These are phyloP conservation scores for Xylogone sp. DNA, from an alignment of 2,329 filamentous ascomycete species.

Conservation along the genomic window DNA sequence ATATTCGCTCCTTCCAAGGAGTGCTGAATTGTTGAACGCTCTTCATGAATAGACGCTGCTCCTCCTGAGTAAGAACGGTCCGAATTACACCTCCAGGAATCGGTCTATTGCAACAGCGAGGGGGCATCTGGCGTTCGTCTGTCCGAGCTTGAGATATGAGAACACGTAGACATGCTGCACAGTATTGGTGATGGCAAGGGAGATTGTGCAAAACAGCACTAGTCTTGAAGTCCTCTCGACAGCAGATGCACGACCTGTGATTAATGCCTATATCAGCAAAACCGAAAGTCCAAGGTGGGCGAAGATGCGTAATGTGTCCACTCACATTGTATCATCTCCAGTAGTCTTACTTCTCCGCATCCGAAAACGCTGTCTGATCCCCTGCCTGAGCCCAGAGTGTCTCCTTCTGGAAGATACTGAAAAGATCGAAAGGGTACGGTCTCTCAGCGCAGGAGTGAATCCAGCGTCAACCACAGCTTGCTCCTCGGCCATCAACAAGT, in stretches of 20 bases:
- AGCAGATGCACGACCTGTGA: slow-evolving; percentile 52
- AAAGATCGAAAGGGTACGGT: slow-evolving; percentile 24
- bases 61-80: slow-evolving; percentile 44
- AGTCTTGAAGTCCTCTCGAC: slow-evolving; percentile 48
- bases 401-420: slow-evolving; percentile 24
- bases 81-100: slow-evolving; percentile 47
- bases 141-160: slow-evolving; percentile 51
- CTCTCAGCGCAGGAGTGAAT: slow-evolving; percentile 11
- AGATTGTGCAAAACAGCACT: slow-evolving; percentile 43
- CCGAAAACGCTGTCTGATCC: slow-evolving; percentile 18
- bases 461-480: slow-evolving; percentile 9
- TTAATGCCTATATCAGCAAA: slow-evolving; percentile 7
- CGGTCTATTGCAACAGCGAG: slow-evolving; percentile 55
- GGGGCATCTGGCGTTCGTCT: slow-evolving; percentile 59
- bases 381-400: slow-evolving; percentile 22
- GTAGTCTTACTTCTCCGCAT: slow-evolving; percentile 14
- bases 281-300: background rate
- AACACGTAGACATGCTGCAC: slow-evolving; percentile 47
- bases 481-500: slow-evolving; percentile 17
- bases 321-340: slow-evolving; percentile 20
- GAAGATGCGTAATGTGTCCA: background rate
- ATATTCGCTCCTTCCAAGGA: slow-evolving; percentile 53
- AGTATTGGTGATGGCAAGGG: slow-evolving; percentile 56
- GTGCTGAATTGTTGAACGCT: slow-evolving; percentile 55
- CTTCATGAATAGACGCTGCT: slow-evolving; percentile 52